These are phyloP conservation scores for Curvularia verruculosa DNA, from an alignment of 2,329 filamentous ascomycete genomes.

Conservation along the genomic window DNA sequence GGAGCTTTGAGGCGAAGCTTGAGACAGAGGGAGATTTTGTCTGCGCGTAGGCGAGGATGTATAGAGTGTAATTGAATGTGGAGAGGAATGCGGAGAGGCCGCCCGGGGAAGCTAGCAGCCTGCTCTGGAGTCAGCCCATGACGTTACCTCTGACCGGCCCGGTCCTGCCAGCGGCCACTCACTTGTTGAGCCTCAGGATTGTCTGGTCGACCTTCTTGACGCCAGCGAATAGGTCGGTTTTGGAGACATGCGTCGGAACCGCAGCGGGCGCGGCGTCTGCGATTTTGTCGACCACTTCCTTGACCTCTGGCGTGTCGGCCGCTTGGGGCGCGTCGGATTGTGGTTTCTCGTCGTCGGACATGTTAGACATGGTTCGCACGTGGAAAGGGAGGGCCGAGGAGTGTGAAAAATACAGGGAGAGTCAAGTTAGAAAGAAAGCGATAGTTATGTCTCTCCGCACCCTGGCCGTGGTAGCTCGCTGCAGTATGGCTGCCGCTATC, in stretches of 20 bases:
- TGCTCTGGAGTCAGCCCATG: slow-evolving; percentile 24
- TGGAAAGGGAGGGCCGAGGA: slow-evolving; percentile 8
- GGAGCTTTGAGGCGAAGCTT: slow-evolving; percentile 34
- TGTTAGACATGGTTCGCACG: slow-evolving; percentile 20
- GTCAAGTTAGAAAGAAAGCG: slow-evolving; percentile 17
- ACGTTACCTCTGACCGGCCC: background rate
- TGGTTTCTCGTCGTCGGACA: slow-evolving; percentile 38
- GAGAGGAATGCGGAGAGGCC: slow-evolving; percentile 54
- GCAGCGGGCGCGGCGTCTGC: slow-evolving; percentile 24
- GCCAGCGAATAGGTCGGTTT: slow-evolving; percentile 33
- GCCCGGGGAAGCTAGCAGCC: slow-evolving; percentile 53
- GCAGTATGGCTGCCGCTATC: background rate
- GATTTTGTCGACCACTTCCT: slow-evolving; percentile 35
- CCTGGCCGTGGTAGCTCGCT: slow-evolving; percentile 1
- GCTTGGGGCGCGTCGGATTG: slow-evolving; percentile 44
- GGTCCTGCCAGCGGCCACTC: slow-evolving; percentile 1
- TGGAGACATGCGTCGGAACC: slow-evolving; percentile 20
- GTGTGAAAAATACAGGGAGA: slow-evolving; percentile 23
- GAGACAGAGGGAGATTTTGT: slow-evolving; percentile 46
- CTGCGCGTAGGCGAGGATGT: slow-evolving; percentile 53
- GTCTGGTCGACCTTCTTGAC: slow-evolving; percentile 47
- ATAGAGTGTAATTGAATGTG: slow-evolving; percentile 56
- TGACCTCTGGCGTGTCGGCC: slow-evolving; percentile 23
- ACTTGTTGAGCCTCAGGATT: slow-evolving; percentile 55
- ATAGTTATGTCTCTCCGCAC: slow-evolving; percentile 26